These are phyloP conservation scores for Penicillium ochrochloron DNA, from an alignment of 495 filamentous ascomycete genomes.

Conservation along the genomic window DNA sequence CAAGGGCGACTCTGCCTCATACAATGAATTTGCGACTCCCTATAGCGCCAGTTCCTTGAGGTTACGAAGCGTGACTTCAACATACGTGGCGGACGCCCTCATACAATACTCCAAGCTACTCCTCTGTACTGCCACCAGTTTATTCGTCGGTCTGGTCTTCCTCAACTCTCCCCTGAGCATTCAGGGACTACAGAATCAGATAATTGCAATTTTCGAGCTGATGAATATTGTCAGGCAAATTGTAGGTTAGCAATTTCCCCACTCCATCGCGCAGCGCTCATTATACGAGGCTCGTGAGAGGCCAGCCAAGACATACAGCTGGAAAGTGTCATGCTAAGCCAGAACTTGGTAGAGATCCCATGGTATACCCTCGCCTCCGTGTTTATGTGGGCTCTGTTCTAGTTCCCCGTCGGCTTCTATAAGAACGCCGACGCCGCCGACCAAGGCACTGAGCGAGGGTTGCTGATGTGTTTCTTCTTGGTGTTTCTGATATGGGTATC, in stretches of 20 bases:
- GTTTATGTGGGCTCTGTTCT: constrained; percentile 63
- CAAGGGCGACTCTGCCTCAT: constrained; percentile 23
- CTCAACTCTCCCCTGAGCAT: constrained; percentile 71
- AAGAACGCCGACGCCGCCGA: constrained; percentile 44
- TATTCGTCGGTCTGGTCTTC: constrained; percentile 94
- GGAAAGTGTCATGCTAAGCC: constrained; percentile 70
- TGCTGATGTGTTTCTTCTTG: constrained; percentile 53
- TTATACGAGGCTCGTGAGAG: constrained; percentile 76
- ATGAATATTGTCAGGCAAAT: constrained; percentile 83
- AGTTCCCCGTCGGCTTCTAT: constrained; percentile 63
- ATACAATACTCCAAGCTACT: constrained; percentile 29
- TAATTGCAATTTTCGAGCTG: constrained; percentile 88
- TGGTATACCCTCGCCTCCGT: constrained; percentile 69
- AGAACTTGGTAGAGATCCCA: constrained; percentile 76
- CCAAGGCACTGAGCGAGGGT: constrained; percentile 45
- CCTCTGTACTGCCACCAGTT: constrained; percentile 34
- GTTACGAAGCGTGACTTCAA: constrained; percentile 29
- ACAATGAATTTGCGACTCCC: constrained; percentile 52
- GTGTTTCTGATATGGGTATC: constrained; percentile 53
- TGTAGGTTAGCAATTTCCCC: constrained; percentile 77
- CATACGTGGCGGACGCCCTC: constrained; percentile 54
- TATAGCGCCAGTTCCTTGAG: constrained; percentile 45
- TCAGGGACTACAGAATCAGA: constrained; percentile 88
- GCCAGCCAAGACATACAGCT: constrained; percentile 73
- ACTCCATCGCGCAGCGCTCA: constrained; percentile 69